Conservation (phyloP, 2,329 filamentous ascomycete genomes). For the Fragosphaeria purpurea region DNA sequence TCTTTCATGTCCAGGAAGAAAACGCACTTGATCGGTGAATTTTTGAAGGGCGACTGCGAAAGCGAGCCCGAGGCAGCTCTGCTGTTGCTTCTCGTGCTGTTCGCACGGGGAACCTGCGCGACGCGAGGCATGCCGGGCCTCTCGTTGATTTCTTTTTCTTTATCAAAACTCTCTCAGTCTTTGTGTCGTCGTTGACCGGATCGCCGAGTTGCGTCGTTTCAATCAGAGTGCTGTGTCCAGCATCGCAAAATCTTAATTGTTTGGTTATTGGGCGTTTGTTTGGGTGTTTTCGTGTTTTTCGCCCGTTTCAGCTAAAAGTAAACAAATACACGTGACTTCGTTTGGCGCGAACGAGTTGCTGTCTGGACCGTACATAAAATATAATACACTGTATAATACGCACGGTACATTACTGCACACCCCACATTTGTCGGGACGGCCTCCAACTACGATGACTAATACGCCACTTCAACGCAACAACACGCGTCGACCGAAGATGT, state of each 20-base stretch:
- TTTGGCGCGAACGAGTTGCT: no score
- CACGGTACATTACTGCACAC: neutral
- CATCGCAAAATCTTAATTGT: neutral
- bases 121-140: slow-evolving; percentile 45
- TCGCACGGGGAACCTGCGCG: slow-evolving; percentile 42
- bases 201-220: neutral
- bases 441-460: no score
- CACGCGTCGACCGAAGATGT: no score
- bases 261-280: slow-evolving; percentile 5
- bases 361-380: no score
- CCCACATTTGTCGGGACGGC: no score
- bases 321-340: slow-evolving; percentile 16
- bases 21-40: slow-evolving; percentile 47
- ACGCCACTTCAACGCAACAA: no score
- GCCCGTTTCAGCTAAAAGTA: slow-evolving; percentile 15
- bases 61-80: slow-evolving; percentile 38
- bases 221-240: no score
- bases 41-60: slow-evolving; percentile 45
- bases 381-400: no score
- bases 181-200: neutral
- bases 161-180: neutral
- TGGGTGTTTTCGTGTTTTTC: slow-evolving; percentile 9
- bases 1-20: no score
- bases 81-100: slow-evolving; percentile 23
- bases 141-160: slow-evolving; percentile 11